Base-by-base conservation (phyloP, 495 filamentous ascomycete species). In the Glonium stellatum region DNA sequence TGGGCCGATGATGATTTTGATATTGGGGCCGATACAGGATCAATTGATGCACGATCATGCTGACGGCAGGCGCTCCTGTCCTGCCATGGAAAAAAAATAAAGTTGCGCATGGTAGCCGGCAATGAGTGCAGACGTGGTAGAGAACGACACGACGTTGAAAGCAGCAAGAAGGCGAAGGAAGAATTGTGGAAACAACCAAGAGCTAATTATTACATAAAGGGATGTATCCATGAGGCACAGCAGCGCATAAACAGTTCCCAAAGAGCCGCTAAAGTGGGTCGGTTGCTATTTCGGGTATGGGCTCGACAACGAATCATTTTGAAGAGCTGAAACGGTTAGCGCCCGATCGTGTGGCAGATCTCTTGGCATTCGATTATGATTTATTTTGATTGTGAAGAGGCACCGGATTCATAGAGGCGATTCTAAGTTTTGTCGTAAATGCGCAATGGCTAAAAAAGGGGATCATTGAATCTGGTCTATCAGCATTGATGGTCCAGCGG, bases 401-500 rank as follows among this genome's bases (percentile, higher is more conserved):
- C 27, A 31, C 27, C 6, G 6, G 6, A 6, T 6, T 6, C 27
- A 2, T 31, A 31, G 6, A 31, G 27, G 27, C 6, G 2, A 31
- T 6, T 31, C 6, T 6, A 31, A 31, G 27, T 3, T 31, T 2
- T 31, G 6, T 31, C 6, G 3, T 31, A 6, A n/a, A 6, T 31
- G 27, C 6, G 27, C 6, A 6, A 31, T 31, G 27, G 27, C 6
- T 6, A 31, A 31, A 31, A 31, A 31, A 3, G 2, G 6, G 27
- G 27, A 31, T 31, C 27, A n/a, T n/a, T n/a, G n/a, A n/a, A n/a
- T n/a, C n/a, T n/a, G n/a, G n/a, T n/a, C n/a, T n/a, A n/a, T n/a
- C n/a, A n/a, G 23, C 47, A 51, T 23, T 51, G 48, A 23, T 51
- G 48, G 48, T 51, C 48, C 48, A 25, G 48, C 48, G 48, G 48